phyloP scores from a whole-genome alignment of 148 eudicot genomes.

The Polygonum maritimum region DNA sequence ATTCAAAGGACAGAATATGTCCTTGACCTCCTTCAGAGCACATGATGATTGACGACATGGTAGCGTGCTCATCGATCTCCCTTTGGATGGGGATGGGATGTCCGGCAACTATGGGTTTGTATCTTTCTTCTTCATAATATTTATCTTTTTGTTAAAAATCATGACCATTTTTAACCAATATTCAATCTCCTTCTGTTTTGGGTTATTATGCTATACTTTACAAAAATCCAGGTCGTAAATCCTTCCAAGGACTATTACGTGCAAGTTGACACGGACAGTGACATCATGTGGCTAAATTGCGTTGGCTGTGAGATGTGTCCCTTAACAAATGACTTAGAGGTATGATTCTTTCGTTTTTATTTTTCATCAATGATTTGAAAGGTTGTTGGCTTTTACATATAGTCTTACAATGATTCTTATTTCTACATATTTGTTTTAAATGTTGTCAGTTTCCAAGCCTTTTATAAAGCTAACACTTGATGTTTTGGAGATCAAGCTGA shows the following conservation, averaged over 20 bases:
- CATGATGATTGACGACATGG: conserved; percentile 9
- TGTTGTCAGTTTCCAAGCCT: no score
- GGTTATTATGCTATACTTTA: conserved; percentile 64
- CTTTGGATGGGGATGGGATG: conserved; percentile 2
- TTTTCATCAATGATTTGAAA: no score
- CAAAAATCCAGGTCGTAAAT: conserved; percentile 79
- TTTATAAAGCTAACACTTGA: no score
- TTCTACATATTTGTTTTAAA: no score
- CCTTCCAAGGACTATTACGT: conserved; percentile 80
- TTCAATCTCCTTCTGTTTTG: no score
- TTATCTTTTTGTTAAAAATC: no score
- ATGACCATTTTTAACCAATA: no score
- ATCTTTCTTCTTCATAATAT: no score
- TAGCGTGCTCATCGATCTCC: conserved; percentile 1
- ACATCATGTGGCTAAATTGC: conserved; percentile 93
- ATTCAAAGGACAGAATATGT: background rate
- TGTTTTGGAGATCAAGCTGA: conserved; percentile 45
- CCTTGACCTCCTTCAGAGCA: background rate
- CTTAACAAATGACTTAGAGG: conserved; percentile 72
- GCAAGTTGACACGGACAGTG: conserved; percentile 97
- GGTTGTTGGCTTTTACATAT: no score
- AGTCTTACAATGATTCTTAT: no score
- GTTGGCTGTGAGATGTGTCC: conserved; percentile 72
- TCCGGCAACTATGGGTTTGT: conserved; percentile 5
- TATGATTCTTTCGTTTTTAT: conserved; percentile 16